Conservation (phyloP, 2,329 filamentous ascomycete genomes). For the Lasiodiplodia theobromae region DNA sequence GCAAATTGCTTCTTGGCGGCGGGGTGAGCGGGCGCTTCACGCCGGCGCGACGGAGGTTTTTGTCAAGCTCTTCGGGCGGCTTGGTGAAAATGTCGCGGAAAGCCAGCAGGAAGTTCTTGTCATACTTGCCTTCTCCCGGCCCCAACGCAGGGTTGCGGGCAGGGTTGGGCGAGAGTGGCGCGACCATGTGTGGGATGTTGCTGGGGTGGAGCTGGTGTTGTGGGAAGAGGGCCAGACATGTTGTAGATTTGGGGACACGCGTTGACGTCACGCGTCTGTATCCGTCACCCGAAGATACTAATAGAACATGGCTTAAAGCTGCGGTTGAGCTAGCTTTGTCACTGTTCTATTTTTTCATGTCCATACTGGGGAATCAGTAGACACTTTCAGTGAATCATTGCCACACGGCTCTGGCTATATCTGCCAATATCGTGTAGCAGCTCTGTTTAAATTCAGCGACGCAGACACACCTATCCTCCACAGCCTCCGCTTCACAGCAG, state of each 20-base stretch:
- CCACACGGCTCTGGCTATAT: not conserved
- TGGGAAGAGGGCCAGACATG: not conserved
- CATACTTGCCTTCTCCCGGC: not conserved
- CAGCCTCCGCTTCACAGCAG: too few relatives aligned
- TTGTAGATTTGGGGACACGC: not conserved
- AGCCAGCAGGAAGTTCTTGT: conserved; percentile 8
- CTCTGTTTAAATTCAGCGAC: not conserved
- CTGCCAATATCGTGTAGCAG: not conserved
- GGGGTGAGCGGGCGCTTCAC: not conserved
- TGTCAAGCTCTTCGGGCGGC: not conserved
- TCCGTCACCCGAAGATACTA: not conserved
- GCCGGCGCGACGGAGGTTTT: not conserved
- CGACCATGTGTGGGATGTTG: not conserved
- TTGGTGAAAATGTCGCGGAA: not conserved
- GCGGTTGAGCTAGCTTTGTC: not conserved
- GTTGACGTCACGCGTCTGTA: not conserved
- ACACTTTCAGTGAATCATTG: not conserved
- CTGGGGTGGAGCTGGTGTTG: not conserved
- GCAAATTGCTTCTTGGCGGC: not conserved
- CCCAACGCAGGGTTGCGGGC: not conserved
- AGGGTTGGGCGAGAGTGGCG: not conserved
- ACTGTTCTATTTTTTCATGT: not conserved
- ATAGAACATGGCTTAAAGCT: not conserved
- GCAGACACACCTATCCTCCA: not conserved
- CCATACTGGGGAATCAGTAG: not conserved